Conservation (phyloP, 2,329 filamentous ascomycete species). For the Hypoxylon sp. region DNA sequence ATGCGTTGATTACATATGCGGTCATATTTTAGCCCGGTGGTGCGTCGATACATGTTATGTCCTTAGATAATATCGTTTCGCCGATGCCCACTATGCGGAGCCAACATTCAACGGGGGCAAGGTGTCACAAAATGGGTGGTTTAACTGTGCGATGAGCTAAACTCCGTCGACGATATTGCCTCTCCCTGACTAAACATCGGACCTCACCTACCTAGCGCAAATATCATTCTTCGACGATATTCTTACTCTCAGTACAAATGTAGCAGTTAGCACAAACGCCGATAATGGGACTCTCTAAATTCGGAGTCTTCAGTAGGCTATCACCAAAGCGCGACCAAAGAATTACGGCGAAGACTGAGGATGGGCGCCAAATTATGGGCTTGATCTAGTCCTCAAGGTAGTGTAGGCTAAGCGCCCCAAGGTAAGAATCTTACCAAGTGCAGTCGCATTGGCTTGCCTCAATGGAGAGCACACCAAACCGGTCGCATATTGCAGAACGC, state of each 20-base stretch:
- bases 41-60: not conserved
- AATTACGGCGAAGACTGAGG: slow-evolving; percentile 5
- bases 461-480: not conserved
- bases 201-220: not conserved
- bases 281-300: slow-evolving; percentile 3
- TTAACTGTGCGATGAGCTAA: slow-evolving; percentile 21
- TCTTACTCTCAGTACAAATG: not conserved
- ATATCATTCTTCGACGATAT: not conserved
- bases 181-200: not conserved
- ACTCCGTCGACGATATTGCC: slow-evolving; percentile 19
- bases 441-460: not conserved
- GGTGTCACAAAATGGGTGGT: not conserved
- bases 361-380: not conserved
- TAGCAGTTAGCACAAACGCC: slow-evolving; percentile 4
- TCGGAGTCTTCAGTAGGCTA: slow-evolving; percentile 1
- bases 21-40: slow-evolving; percentile 28
- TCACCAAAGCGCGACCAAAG: not conserved
- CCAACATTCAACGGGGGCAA: not conserved
- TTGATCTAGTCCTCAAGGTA: not conserved
- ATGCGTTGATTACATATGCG: slow-evolving; percentile 13
- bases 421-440: slow-evolving; percentile 5
- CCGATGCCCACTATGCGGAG: not conserved
- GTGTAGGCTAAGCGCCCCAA: not conserved
- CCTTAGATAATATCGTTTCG: not conserved
- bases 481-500: not conserved